Evolutionary conservation across 495 filamentous ascomycete genomes (phyloP), one percentile per base, ranked within the genome.

Genomic region (Penicillium paxilli): DNA sequence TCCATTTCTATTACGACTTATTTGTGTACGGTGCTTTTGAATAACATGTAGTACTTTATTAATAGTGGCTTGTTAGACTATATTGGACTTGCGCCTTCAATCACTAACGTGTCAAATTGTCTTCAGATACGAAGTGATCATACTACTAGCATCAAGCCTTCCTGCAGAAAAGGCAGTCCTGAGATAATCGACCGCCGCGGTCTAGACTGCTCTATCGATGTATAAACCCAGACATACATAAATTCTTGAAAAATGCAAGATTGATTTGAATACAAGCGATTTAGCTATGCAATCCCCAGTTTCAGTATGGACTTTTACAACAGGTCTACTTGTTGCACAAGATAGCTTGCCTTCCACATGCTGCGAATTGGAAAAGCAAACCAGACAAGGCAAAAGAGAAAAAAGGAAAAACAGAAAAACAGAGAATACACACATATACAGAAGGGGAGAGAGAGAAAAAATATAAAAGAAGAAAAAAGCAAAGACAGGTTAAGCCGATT

Each of bases 401-500:
- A 32, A 41, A 41, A 25, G 37, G 26, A 16, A 12, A 11, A 19
- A 22, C 28, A 47, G 35, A n/a, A n/a, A n/a, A 21, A 20, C 20
- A 20, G n/a, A 32, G 6, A 37, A 50, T 30, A 46, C 35, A 41
- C 46, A 32, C 16, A 20, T 35, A 33, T 14, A 20, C 14, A 24
- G 37, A n/a, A n/a, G n/a, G n/a, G n/a, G 20, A 32, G 33, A 41
- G 25, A 42, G 26, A 16, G 14, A 11, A 19, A 22, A 37, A 47
- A 42, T n/a, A n/a, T n/a, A 21, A 20, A 25, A 20, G n/a, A 32
- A 11, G 30, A 50, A 38, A 46, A 42, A 41, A 49, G 37, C 16
- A 20, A 42, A 33, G 17, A 20, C 14, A 24, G 37, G 10, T 40
- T 38, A 52, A 30, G 37, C 35, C 51, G 48, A 38, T 55, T 41